phyloP scores from a whole-genome alignment of 805 yeast species.

The Ogataea polymorpha region DNA sequence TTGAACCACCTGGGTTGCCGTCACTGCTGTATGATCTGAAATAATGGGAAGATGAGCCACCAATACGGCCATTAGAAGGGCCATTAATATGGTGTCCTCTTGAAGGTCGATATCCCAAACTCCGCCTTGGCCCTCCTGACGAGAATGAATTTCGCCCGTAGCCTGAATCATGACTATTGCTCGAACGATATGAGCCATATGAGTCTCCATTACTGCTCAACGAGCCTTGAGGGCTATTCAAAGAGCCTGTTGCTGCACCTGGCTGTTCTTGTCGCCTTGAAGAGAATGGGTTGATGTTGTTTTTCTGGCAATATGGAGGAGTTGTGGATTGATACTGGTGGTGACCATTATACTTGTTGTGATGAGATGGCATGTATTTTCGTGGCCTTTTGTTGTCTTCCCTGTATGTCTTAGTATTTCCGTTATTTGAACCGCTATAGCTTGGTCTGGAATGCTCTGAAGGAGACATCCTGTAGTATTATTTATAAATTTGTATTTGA shows the following conservation, averaged over 20 bases:
- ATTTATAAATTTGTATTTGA: not conserved
- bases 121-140: slow-evolving; percentile 15
- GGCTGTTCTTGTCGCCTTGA: slow-evolving; percentile 26
- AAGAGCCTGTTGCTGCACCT: slow-evolving; percentile 9
- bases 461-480: slow-evolving; percentile 16
- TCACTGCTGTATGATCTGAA: slow-evolving; percentile 20
- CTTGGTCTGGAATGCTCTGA: slow-evolving; percentile 21
- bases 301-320: slow-evolving; percentile 21
- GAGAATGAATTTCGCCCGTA: slow-evolving; percentile 14
- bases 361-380: slow-evolving; percentile 22
- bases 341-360: slow-evolving; percentile 8
- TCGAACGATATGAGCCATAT: slow-evolving; percentile 14
- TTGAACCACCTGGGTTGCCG: slow-evolving; percentile 8
- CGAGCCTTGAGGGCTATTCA: slow-evolving; percentile 3
- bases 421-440: slow-evolving; percentile 13
- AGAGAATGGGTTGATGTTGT: slow-evolving; percentile 30
- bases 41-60: slow-evolving; percentile 9
- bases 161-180: slow-evolving; percentile 11
- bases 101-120: slow-evolving; percentile 18
- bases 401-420: slow-evolving; percentile 21
- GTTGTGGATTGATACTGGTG: slow-evolving; percentile 14
- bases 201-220: slow-evolving; percentile 7
- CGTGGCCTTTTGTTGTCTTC: slow-evolving; percentile 26
- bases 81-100: slow-evolving; percentile 12
- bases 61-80: slow-evolving; percentile 8